Evolutionary conservation across 1,284 basidiomycete genomes (phyloP).

Genomic region (Ceratorhiza oryzae-sativae): DNA sequence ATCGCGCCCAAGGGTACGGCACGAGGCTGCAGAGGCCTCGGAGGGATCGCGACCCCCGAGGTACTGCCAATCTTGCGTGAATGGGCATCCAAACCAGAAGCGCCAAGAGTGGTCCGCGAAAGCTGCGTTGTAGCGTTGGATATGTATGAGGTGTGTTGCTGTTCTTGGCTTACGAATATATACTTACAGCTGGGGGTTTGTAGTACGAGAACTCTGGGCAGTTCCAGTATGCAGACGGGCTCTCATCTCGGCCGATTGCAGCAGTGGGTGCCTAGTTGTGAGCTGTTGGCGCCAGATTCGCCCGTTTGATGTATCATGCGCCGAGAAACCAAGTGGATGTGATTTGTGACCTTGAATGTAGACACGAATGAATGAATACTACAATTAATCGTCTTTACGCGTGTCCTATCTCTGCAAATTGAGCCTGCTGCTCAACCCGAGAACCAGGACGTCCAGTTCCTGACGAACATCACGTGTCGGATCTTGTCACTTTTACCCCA

Average conservation of each 20-base stretch:
- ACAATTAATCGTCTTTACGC: too few relatives aligned
- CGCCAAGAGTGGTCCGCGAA: constrained; percentile 91
- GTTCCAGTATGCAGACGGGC: constrained; percentile 81
- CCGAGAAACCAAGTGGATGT: background rate
- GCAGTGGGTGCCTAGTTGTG: constrained; percentile 9
- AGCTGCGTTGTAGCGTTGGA: constrained; percentile 97
- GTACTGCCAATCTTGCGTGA: constrained; percentile 87
- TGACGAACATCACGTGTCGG: too few relatives aligned
- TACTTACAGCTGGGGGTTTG: too few relatives aligned
- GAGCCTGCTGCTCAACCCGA: too few relatives aligned
- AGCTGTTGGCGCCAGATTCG: background rate
- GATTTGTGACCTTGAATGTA: too few relatives aligned
- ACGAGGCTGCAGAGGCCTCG: constrained; percentile 99
- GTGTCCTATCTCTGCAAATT: too few relatives aligned
- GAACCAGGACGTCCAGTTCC: too few relatives aligned
- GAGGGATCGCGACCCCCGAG: constrained; percentile 91
- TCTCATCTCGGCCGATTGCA: constrained; percentile 45
- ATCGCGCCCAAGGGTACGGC: constrained; percentile 71
- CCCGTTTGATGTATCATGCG: background rate
- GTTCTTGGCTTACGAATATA: too few relatives aligned
- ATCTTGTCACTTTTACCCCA: background rate
- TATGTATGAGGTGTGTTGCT: constrained; percentile 84
- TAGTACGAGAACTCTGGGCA: constrained; percentile 90
- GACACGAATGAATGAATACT: too few relatives aligned
- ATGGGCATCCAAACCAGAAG: constrained; percentile 80